These are phyloP conservation scores for Scytalidium lignicola DNA, from an alignment of 2,329 filamentous ascomycete species.

Conservation along the genomic window DNA sequence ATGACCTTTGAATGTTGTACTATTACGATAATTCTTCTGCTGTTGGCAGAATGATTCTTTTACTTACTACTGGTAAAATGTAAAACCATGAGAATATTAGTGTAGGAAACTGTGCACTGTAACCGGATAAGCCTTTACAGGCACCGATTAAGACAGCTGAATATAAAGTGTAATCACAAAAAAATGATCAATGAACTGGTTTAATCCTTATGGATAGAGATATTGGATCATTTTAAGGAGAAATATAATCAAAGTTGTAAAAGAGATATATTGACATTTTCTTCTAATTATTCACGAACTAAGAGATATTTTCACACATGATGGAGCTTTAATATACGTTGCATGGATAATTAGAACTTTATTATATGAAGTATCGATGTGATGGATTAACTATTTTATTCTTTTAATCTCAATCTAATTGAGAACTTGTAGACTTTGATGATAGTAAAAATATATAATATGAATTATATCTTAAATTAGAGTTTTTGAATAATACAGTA, in stretches of 20 bases:
- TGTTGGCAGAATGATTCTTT: too few species aligned
- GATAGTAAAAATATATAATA: conserved; percentile 2
- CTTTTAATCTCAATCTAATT: conserved; percentile 4
- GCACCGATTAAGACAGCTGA: too few species aligned
- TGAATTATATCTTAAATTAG: conserved; percentile 5
- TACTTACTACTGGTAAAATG: too few species aligned
- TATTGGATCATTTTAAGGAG: not conserved
- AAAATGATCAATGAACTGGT: too few species aligned
- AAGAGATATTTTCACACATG: conserved; percentile 2
- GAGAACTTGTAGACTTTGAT: conserved; percentile 2
- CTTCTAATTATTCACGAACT: not conserved
- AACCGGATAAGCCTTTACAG: too few species aligned
- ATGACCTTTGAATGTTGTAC: too few species aligned
- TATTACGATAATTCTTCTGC: too few species aligned
- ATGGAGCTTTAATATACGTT: conserved; percentile 2
- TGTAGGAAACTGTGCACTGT: too few species aligned
- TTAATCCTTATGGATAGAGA: conserved; percentile 2
- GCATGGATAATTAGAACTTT: not conserved
- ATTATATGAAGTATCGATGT: conserved; percentile 5
- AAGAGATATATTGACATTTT: not conserved
- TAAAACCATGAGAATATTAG: too few species aligned
- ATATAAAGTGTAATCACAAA: too few species aligned
- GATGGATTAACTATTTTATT: conserved; percentile 3
- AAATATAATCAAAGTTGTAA: not conserved
- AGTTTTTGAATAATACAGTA: conserved; percentile 1